Conservation (phyloP, 768 basidiomycete species). For the Termitomyces sp. region DNA sequence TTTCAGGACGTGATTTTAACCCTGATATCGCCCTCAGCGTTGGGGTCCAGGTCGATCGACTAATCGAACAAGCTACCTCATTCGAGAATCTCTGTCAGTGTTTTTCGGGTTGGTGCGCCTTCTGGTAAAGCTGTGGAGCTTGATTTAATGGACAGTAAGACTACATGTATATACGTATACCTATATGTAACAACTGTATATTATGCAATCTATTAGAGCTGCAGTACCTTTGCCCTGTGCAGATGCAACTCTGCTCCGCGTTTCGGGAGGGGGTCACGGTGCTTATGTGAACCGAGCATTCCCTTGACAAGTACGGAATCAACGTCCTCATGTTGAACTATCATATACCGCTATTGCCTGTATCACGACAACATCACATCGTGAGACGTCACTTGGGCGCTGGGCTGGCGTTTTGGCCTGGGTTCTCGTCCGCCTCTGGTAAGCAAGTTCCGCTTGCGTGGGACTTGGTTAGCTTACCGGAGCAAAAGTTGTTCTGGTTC, state of each 20-base stretch:
- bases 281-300: too few species aligned
- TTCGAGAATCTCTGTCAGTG: constrained; percentile 95
- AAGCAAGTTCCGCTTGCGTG: too few species aligned
- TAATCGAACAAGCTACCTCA: constrained; percentile 91
- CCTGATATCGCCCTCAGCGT: constrained; percentile 71
- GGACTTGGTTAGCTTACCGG: too few species aligned
- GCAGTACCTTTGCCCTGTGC: too few species aligned
- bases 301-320: not conserved
- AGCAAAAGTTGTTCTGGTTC: not conserved
- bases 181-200: constrained; percentile 8
- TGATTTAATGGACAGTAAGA: constrained; percentile 2
- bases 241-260: too few species aligned
- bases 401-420: not conserved
- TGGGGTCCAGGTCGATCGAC: constrained; percentile 82
- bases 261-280: too few species aligned
- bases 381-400: too few species aligned
- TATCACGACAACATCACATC: not conserved
- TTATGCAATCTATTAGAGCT: constrained; percentile 1
- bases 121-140: constrained; percentile 45
- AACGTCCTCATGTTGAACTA: too few species aligned
- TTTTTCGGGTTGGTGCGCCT: constrained; percentile 93
- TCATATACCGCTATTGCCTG: not conserved
- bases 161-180: constrained; percentile 12
- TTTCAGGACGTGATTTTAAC: constrained; percentile 86
- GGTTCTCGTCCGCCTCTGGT: not conserved